Base-by-base conservation (phyloP, 148 eudicot genomes). In the Linanthus parryae region DNA sequence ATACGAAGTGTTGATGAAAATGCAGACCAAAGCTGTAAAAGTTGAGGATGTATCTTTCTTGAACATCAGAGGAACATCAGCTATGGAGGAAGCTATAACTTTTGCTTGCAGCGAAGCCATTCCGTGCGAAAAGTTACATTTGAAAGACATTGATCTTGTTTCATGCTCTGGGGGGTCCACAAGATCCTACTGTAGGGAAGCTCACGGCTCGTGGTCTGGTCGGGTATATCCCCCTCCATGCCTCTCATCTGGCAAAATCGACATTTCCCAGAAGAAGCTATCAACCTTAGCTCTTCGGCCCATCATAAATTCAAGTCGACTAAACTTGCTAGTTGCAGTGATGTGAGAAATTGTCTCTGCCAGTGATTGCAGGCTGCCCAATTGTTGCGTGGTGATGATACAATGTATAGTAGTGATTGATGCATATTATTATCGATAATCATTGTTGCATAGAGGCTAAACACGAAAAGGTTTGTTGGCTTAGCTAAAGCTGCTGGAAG, bases 101-200 rank as follows among this genome's bases (percentile, higher is more conserved):
- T 79, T 87, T 23, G 72, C 83, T 27, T 92, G 99, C 71, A 92
- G 99, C 19, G 96, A 92, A n/a, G 64, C 42, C 54, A 57, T 40
- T 25, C 96, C 99, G 5, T 92, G 99, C 58, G 59, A 67, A 46
- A 67, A 57, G 13, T 57, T 92, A 48, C 75, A 84, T 63, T 42
- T 92, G 49, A 88, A 87, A 63, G 79, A 87, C 48, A 70, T 92
- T 55, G 79, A 75, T 48, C 77, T 92, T 11, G 34, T 66, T 33
- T 59, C 84, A 7, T 23, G 51, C 55, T 44, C 69, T 6, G 65
- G 62, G 14, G 34, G 56, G 20, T 54, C 83, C 22, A n/a, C n/a
- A n/a, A 75, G 60, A 13, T 79, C 96, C 7, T 81, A 75, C 57
- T 92, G 99, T 66, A 84, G 96, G 99, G 65, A 82, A 51, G 96